These are phyloP conservation scores for Cardamine occulta DNA, from an alignment of 345 rosid species.

Conservation along the genomic window DNA sequence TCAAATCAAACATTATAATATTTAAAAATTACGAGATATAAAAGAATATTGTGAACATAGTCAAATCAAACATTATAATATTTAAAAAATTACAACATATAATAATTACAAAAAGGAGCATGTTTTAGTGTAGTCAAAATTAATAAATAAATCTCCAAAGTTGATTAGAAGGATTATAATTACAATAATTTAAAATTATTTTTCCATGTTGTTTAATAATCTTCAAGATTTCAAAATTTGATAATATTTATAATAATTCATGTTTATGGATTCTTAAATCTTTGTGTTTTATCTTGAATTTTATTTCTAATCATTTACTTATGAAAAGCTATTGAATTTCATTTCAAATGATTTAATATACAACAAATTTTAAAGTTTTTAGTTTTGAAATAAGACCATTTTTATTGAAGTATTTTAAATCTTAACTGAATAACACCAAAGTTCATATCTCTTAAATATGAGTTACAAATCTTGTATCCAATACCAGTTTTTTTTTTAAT, in stretches of 20 bases:
- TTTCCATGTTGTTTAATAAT: background rate
- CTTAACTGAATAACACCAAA: background rate
- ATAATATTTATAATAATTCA: too few relatives aligned
- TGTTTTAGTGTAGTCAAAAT: background rate
- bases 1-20: background rate
- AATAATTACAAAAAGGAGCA: background rate
- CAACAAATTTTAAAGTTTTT: too few relatives aligned
- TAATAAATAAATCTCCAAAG: background rate
- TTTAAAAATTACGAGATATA: too few relatives aligned
- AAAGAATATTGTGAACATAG: background rate
- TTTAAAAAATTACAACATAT: background rate
- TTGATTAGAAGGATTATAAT: background rate
- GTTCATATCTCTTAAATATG: too few relatives aligned
- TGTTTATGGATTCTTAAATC: background rate
- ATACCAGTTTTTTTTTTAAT: too few relatives aligned
- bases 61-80: background rate
- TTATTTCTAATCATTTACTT: background rate
- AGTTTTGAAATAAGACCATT: background rate
- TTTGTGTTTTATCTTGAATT: background rate
- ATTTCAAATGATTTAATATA: too few relatives aligned
- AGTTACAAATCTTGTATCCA: too few relatives aligned
- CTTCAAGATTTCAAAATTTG: background rate
- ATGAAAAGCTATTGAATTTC: background rate
- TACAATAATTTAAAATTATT: background rate
- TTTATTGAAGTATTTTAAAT: too few relatives aligned